Evolutionary conservation across 352 stramenopile genomes (phyloP), one percentile per base, ranked within the genome.

Genomic region (Poterioochromonas sp.): DNA sequence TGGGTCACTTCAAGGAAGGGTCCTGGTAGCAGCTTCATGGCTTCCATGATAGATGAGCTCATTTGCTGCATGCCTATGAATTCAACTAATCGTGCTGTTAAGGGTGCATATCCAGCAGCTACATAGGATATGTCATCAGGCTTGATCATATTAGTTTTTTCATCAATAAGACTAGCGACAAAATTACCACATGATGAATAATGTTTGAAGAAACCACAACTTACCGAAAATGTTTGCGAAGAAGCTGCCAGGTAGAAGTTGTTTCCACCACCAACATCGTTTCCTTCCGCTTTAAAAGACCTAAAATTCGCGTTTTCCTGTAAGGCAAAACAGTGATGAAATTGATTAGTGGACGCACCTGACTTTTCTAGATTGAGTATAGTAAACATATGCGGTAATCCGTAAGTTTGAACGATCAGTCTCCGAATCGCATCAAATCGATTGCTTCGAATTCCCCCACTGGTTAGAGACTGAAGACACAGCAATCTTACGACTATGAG

Each of bases 371-470:
- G 84, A 79, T 96, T 95, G 54, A 86, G 90, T 12, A 98, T 82
- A 29, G 92, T 88, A 32, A 94, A 85, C 63, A 98, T 82, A 83
- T 93, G 95, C 82, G 97, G 90, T 78, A 97, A 98, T 3, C 94
- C 94, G 81, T 98, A 98, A 0, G 91, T 96, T 83, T 98, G 94
- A 43, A 98, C 89, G 26, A 98, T 87, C 73, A 97, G 90, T 44
- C 90, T 88, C 40, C 92, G 89, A 15, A 98, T 85, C 64, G 91
- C 84, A 83, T 97, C 94, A 80, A 95, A 98, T 80, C 93, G 92
- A 80, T 93, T 93, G 11, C 91, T 88, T 81, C 94, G 94, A 80
- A 98, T 90, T 2, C 94, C 94, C 51, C 93, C 93, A 37, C 86
- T 88, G 29, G 90, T 93, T 41, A 97, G 84, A 15, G 90, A 97